Evolutionary conservation across 1,139 yeast genomes (phyloP), one percentile per base, ranked within the genome.

Genomic region (Yamadazyma atmosphaerica): DNA sequence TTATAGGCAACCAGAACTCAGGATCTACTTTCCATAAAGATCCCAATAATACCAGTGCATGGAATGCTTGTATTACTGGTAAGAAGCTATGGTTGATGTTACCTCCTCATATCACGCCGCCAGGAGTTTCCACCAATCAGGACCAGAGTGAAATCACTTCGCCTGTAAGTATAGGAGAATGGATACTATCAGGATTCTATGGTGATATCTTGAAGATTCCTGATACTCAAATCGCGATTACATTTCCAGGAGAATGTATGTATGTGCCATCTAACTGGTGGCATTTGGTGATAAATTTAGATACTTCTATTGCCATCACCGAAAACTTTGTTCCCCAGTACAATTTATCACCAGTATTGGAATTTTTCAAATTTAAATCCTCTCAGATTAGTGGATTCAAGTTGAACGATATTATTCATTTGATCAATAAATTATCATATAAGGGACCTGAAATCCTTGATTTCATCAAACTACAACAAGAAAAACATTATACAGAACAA

Each of bases 231-330:
- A 79, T 88, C 16, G 94, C 87, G 1, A 68, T 88, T 10, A 84
- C 95, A 0, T 80, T 80, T 48, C 86, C 90, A 0, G 92, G 92
- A 4, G 95, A 89, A 57, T 83, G 88, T 47, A 77, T 88, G 74
- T 80, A 85, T 55, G 97, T 89, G 4, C 97, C 97, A 2, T 74
- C 90, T 15, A 95, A 95, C 1, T 89, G 97, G 97, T 89, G 97
- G 97, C 97, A 89, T 64, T 69, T 81, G 30, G 97, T 89, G 18
- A 86, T 88, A 17, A 89, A 89, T 52, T 56, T 89, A 18, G 88
- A 84, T 44, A 90, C 85, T 52, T 72, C 83, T 13, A 83, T 85
- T 30, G 90, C 96, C 0, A 63, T 88, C 51, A 89, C 97, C 0
- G 95, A 87, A 48, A 89, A 89, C 56, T 89, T 88, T 60, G 92